Evolutionary conservation across 2,329 filamentous ascomycete genomes (phyloP).

Genomic region (Trichoderma aggressivum): DNA sequence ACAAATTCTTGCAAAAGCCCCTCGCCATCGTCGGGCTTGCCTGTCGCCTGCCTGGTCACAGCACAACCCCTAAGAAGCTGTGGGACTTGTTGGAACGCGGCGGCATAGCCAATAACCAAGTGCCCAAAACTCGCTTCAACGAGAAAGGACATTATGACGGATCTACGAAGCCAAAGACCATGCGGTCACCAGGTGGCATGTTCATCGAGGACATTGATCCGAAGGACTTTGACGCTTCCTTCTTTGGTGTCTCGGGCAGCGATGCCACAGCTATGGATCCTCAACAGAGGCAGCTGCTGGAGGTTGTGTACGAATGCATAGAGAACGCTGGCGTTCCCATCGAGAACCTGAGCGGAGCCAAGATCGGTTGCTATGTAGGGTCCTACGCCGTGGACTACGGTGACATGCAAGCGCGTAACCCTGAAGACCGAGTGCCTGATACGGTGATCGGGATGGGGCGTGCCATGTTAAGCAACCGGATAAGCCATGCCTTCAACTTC

Average conservation of each 20-base stretch:
- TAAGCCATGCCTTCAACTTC: slow-evolving; percentile 37
- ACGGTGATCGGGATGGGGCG: background rate
- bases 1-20: background rate
- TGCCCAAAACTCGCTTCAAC: background rate
- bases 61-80: background rate
- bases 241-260: slow-evolving; percentile 23
- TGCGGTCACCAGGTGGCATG: background rate
- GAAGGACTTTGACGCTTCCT: slow-evolving; percentile 20
- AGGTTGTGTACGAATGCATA: slow-evolving; percentile 22
- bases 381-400: background rate
- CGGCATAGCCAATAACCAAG: background rate
- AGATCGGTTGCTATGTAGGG: background rate
- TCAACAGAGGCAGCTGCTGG: slow-evolving; percentile 24
- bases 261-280: slow-evolving; percentile 27
- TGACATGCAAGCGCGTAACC: background rate
- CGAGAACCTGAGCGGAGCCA: background rate
- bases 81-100: background rate
- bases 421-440: background rate
- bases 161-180: background rate
- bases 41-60: background rate
- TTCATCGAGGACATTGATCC: background rate
- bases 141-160: background rate
- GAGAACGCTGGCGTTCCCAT: slow-evolving; percentile 29
- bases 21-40: background rate
- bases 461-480: slow-evolving; percentile 32